Base-by-base conservation (phyloP, 495 filamentous ascomycete species). In the Aspergillus kassunensis region DNA sequence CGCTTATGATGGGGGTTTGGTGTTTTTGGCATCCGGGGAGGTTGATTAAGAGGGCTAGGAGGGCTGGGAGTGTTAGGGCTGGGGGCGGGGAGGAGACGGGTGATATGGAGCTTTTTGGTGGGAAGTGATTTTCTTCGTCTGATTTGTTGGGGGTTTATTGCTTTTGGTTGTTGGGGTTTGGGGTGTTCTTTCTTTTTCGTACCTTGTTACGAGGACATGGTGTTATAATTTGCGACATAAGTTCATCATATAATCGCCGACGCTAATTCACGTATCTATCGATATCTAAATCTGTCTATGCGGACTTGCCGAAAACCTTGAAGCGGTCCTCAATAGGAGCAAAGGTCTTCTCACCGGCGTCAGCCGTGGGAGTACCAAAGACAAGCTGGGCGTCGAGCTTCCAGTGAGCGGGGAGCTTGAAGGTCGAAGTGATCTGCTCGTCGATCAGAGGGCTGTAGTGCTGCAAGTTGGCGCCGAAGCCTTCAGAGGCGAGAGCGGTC, bases 391-490 rank as follows among this genome's bases (percentile, higher is more conserved):
- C 72, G 49, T 72, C 73, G 53, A 78, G 51, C 56, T 67, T 70
- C 74, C 75, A 80, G 19, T 51, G 62, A 15, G 58, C 59, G 6
- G 76, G 74, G 18, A 80, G 51, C 43, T 62, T 54, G 62, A 67
- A 79, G 46, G 71, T 71, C 49, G 66, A 44, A n/a, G n/a, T n/a
- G 19, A 79, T 46, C 31, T 64, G 58, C 25, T 63, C 67, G 50
- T 79, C 74, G 53, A 79, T 71, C 11, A 76, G 59, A n/a, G 74
- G 73, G 58, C 73, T 78, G 64, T 77, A 79, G 64, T 80, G 77
- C 72, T 80, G 77, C 19, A 80, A 67, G 56, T 80, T 80, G 57
- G 64, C 69, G 27, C 77, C 77, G 49, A 80, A 58, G 27, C 77
- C 77, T 51, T 77, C 74, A 11, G 69, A 59, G 51, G 73, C 59